Base-by-base conservation (phyloP, 2,329 filamentous ascomycete genomes). In the Celoporthe dispersa region DNA sequence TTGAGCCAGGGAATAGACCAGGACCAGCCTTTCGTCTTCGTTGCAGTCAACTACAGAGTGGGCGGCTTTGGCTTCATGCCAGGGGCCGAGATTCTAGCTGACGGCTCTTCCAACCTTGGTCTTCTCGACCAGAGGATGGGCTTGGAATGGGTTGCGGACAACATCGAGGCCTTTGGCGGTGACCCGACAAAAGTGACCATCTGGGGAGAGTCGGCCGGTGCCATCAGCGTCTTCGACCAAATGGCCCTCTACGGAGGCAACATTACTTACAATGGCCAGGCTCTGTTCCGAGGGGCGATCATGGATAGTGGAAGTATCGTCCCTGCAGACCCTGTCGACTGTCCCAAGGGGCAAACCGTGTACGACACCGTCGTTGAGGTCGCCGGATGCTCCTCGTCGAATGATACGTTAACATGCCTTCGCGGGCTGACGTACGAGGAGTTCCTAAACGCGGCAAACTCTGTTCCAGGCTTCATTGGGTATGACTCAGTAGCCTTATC, bases 161-260 rank as follows among this genome's bases (percentile, higher is more conserved):
- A 94, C 73, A 93, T 95, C 69, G 88, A 82, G 1, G 84, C 88
- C 0, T 97, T 96, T 76, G 93, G 93, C 12, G 93, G 93, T 19
- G 92, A 95, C 77, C 90, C 92, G 0, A 82, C 84, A n/a, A 92
- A 91, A 77, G 91, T 94, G 7, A 94, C 92, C 0, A 90, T 95
- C 70, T 94, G 90, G 90, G 92, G 92, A 33, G 90, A 94, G 77
- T 90, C 86, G 2, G 90, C 91, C 0, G 90, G 91, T 0, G 82
- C 88, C 19, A 93, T 94, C 72, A 94, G 91, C 0, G 91, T 93
- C 1, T 86, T 91, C 64, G 88, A 94, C 75, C 93, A 95, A 74
- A 93, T 94, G 87, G 82, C 88, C 1, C 82, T 94, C 14, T 94
- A 92, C 74, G 86, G 88, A 44, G 92, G 93, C 8, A 84, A 95